phyloP scores from a whole-genome alignment of 805 yeast genomes.

The Yarrowia divulgata region DNA sequence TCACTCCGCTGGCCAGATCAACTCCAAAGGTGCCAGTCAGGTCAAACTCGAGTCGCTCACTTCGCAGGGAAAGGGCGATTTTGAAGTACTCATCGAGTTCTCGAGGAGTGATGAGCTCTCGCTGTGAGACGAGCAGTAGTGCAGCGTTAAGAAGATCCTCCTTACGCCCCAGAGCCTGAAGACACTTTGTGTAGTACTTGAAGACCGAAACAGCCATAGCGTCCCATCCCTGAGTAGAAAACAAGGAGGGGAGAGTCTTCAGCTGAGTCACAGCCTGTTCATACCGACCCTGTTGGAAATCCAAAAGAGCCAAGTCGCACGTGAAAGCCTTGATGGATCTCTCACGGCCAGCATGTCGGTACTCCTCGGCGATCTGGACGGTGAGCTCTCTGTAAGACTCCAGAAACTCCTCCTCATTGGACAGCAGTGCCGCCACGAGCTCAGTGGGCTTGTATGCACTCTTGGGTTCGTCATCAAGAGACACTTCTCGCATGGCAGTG shows the following conservation, averaged over 20 bases:
- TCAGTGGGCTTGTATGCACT: conserved; percentile 42
- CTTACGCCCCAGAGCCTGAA: conserved; percentile 49
- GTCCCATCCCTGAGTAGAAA: conserved; percentile 76
- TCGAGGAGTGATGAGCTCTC: conserved; percentile 41
- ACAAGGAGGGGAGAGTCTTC: conserved; percentile 71
- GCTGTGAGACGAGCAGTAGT: conserved; percentile 46
- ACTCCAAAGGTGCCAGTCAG: conserved; percentile 39
- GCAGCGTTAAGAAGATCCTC: conserved; percentile 47
- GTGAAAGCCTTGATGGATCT: conserved; percentile 76
- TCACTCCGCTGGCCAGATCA: conserved; percentile 12
- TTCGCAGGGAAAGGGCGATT: conserved; percentile 41
- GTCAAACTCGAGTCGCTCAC: conserved; percentile 44
- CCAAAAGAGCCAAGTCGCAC: conserved; percentile 77
- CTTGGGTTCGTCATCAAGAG: conserved; percentile 42
- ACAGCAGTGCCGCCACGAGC: conserved; percentile 47
- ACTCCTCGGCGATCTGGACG: conserved; percentile 61
- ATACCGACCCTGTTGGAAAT: conserved; percentile 64
- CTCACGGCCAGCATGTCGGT: conserved; percentile 60
- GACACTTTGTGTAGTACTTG: conserved; percentile 71
- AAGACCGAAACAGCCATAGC: conserved; percentile 70
- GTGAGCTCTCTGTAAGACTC: conserved; percentile 61
- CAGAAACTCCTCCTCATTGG: conserved; percentile 51
- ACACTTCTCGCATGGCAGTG: conserved; percentile 48
- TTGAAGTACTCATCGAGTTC: conserved; percentile 42
- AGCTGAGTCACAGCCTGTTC: conserved; percentile 68